A percentile compares a stretch with the other conserved stretches of the same genome.
These are phyloP conservation scores for Raffaelea deltoideospora DNA, from an alignment of 2,329 filamentous ascomycete species.

Conservation along the genomic window DNA sequence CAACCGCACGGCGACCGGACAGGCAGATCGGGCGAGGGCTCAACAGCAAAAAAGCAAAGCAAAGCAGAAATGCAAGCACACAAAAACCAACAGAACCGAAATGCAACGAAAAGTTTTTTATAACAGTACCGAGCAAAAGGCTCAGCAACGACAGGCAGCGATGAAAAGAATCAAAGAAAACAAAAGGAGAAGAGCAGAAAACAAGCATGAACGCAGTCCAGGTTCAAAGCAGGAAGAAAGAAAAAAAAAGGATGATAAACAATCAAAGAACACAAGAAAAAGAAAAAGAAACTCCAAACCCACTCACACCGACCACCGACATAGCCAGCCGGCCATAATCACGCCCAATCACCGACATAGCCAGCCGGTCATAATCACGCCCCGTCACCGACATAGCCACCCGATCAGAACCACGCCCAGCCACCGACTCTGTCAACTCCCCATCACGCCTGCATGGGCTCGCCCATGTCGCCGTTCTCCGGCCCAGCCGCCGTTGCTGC, in stretches of 20 bases:
- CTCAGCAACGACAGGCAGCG: neutral
- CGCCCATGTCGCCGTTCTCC: neutral
- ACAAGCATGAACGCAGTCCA: too few species aligned
- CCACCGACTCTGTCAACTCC: neutral
- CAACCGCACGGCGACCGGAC: too few species aligned
- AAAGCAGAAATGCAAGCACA: too few species aligned
- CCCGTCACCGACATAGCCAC: neutral
- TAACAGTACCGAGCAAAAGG: too few species aligned
- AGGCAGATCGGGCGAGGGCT: too few species aligned
- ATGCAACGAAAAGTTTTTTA: too few species aligned
- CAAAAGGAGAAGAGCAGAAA: neutral
- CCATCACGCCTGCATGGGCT: neutral
- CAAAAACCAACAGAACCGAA: too few species aligned
- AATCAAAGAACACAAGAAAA: neutral
- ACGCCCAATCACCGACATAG: neutral
- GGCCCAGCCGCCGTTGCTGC: neutral
- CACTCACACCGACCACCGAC: neutral
- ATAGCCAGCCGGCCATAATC: neutral
- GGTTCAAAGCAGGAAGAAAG: neutral
- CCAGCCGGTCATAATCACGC: neutral
- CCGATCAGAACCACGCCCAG: neutral
- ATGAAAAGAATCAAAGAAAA: neutral
- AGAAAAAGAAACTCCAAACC: neutral
- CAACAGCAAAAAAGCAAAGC: neutral
- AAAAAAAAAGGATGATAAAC: neutral